Evolutionary conservation across 2,329 filamentous ascomycete species (phyloP).

Genomic region (Stagonosporopsis chrysanthemi): DNA sequence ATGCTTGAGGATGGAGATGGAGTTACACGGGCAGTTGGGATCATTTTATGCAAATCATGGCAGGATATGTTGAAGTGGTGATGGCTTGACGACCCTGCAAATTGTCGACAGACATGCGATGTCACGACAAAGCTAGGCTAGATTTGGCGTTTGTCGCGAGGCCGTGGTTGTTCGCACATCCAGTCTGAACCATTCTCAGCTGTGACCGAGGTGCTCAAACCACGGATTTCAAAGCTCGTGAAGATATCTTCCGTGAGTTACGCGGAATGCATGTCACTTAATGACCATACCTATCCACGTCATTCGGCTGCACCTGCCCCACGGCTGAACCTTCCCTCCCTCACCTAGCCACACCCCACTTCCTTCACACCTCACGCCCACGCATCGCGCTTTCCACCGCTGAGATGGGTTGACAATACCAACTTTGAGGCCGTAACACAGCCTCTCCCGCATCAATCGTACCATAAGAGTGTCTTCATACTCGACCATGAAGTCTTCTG

Average conservation of each 20-base stretch:
- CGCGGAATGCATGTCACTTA: background rate
- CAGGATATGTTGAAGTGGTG: background rate
- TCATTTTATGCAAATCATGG: background rate
- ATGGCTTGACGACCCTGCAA: background rate
- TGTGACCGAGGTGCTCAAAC: background rate
- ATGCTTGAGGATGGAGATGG: no score
- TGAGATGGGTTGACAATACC: slow-evolving; percentile 18
- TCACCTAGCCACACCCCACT: slow-evolving; percentile 37
- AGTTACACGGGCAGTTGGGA: background rate
- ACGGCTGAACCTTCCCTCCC: slow-evolving; percentile 10
- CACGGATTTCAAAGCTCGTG: background rate
- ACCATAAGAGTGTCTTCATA: background rate
- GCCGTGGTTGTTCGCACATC: background rate
- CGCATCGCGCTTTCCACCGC: slow-evolving; percentile 14
- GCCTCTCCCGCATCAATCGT: background rate
- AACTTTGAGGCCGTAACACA: background rate
- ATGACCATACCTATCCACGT: background rate
- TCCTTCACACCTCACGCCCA: slow-evolving; percentile 31
- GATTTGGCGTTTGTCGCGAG: slow-evolving; percentile 25
- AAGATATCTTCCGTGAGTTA: background rate
- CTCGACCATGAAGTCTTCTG: slow-evolving; percentile 40
- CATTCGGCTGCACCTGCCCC: slow-evolving; percentile 7
- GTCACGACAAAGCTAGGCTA: slow-evolving; percentile 16
- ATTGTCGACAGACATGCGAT: slow-evolving; percentile 7
- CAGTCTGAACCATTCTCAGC: background rate